Evolutionary conservation across 306 rosid species (phyloP).

Genomic region (Gynostemma pentaphyllum): DNA sequence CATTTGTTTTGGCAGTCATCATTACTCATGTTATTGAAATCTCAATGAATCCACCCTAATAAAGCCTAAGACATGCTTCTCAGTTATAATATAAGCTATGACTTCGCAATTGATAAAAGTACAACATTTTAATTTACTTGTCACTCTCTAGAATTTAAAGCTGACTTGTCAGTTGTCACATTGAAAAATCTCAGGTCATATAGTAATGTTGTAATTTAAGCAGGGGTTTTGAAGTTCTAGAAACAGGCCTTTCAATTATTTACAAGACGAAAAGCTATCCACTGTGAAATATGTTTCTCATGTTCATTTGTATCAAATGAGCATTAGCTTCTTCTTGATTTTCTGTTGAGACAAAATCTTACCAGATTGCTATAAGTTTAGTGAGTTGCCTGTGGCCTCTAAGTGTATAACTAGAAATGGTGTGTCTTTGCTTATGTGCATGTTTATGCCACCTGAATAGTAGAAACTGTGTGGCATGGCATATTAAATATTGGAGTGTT

Average conservation of each 20-base stretch:
- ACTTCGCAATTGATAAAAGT: neutral
- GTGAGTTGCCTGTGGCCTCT: neutral
- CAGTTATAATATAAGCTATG: neutral
- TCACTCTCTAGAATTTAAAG: neutral
- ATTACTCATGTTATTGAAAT: neutral
- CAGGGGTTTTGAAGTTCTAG: neutral
- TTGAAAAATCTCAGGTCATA: neutral
- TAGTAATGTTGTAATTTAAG: neutral
- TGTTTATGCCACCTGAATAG: neutral
- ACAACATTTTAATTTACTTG: neutral
- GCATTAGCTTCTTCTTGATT: slow-evolving; percentile 5
- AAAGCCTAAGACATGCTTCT: neutral
- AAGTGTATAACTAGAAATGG: neutral
- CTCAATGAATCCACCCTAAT: neutral
- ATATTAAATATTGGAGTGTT: slow-evolving; percentile 5
- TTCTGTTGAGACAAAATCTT: neutral
- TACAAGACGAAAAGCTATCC: neutral
- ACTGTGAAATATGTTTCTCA: neutral
- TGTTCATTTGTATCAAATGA: neutral
- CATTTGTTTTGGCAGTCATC: slow-evolving; percentile 6
- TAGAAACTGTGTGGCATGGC: neutral
- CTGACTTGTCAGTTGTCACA: neutral
- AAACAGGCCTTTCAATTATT: neutral
- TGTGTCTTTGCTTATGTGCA: neutral
- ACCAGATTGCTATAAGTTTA: neutral